Base-by-base conservation (phyloP, 805 yeast species). In the Isabelozyma gotoi region DNA sequence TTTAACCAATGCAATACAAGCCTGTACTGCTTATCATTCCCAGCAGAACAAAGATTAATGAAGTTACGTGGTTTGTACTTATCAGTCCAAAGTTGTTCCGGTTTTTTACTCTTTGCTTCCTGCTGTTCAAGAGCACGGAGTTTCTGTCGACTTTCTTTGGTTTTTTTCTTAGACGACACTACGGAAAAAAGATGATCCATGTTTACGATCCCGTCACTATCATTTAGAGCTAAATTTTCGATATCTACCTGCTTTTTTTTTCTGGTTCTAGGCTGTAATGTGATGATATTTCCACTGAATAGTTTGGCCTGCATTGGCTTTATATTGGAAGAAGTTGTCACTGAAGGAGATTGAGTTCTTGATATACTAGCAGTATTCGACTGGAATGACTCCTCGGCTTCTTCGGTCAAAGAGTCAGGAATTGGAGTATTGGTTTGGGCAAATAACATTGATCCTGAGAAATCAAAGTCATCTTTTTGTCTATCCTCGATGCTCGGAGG, bases 21-120 rank as follows among this genome's bases (percentile, higher is more conserved):
- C 37, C 77, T 55, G 46, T 67, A 70, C 47, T 59, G 74, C 35
- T 55, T 61, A 47, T 72, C 77, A 48, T 72, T 71, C n/a, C 76
- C 77, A 2, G 72, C 76, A 0, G 74, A 60, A 46, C 76, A 70
- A 34, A 72, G 54, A 39, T 68, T 63, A 10, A 71, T 40, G 46
- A 62, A 71, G 16, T 50, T 46, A 11, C 42, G 46, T 4, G 77
- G 77, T 21, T 63, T 50, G 47, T 71, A 71, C 52, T 70, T 70
- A 33, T 71, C 76, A 2, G 73, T 52, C 75, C 75, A 71, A 2
- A 62, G 43, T 32, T 49, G 48, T 4, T 43, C 42, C 2, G 45
- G 45, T 17, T 39, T 33, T 14, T 33, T 34, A 12, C 16, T 11
- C 11, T 35, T 33, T 12, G 20, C 20, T 37, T 32, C 15, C 5